These are phyloP conservation scores for Vigna hirtella DNA, from an alignment of 306 rosid genomes.

Conservation along the genomic window DNA sequence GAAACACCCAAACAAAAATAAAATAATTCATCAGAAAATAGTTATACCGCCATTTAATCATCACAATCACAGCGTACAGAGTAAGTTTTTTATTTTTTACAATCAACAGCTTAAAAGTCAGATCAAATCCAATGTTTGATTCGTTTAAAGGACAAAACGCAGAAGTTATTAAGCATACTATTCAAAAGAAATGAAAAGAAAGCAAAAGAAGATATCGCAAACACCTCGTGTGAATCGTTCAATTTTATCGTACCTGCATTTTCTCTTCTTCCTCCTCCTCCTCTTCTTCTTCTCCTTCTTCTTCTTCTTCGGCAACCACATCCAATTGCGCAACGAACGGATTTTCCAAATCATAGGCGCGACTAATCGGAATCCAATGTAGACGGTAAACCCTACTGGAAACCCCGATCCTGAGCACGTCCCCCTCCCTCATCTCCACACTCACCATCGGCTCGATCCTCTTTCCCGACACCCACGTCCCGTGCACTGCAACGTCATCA, in stretches of 20 bases:
- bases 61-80: too few species aligned
- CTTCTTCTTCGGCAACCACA: conserved; percentile 25
- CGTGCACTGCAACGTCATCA: conserved; percentile 63
- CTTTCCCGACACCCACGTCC: conserved; percentile 78
- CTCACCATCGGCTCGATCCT: conserved; percentile 60
- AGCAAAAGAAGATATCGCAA: conserved; percentile 19
- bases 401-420: conserved; percentile 64
- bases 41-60: neutral
- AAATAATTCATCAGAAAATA: neutral
- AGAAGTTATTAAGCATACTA: neutral
- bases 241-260: conserved; percentile 47
- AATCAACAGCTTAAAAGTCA: neutral
- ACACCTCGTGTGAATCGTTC: conserved; percentile 12
- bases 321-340: conserved; percentile 46
- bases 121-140: neutral
- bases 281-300: neutral
- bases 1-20: too few species aligned
- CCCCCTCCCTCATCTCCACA: conserved; percentile 67
- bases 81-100: too few species aligned
- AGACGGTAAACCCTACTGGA: conserved; percentile 73
- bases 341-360: conserved; percentile 62
- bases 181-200: neutral
- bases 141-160: too few species aligned
- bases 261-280: conserved; percentile 28
- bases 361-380: conserved; percentile 74